Base-by-base conservation (phyloP, 2,329 filamentous ascomycete species). In the Xylariaceae sp. region DNA sequence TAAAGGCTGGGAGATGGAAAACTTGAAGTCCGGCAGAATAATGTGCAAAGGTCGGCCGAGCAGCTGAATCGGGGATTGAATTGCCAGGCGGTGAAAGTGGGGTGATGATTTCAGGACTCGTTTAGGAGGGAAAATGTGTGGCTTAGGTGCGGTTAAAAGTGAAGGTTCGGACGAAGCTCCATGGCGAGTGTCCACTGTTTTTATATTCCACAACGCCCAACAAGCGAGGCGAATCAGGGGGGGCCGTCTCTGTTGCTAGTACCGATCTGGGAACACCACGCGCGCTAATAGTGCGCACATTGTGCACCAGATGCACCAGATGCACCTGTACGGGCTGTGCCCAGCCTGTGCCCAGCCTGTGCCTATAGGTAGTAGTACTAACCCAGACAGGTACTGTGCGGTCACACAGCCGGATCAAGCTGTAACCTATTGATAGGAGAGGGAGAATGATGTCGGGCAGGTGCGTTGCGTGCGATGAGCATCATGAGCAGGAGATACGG, bases 1-100 rank as follows among this genome's bases (percentile, higher is more conserved):
- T n/a, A n/a, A n/a, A n/a, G n/a, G n/a, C n/a, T n/a, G n/a, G n/a
- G 26, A 26, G 26, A 26, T 26, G 26, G 26, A 26, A 26, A 26
- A 5, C 26, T 26, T 26, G 26, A 8, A 26, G 26, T n/a, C n/a
- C n/a, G n/a, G n/a, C n/a, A n/a, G n/a, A n/a, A n/a, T n/a, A n/a
- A n/a, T n/a, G n/a, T n/a, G n/a, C n/a, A n/a, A n/a, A n/a, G n/a
- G n/a, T n/a, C n/a, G n/a, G n/a, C n/a, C n/a, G n/a, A n/a, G n/a
- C n/a, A n/a, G n/a, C n/a, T n/a, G n/a, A n/a, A n/a, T n/a, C 26
- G 47, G 37, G 29, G 43, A 51, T 50, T 30, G 52, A 62, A 62
- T 47, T 66, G 63, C 64, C 62, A 57, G 63, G 61, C 63, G 62
- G 63, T 66, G 63, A 64, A 63, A 51, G 64, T 64, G 64, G 64